Base-by-base conservation (phyloP, 176 grass and related monocot species). In the Musa beccarii region DNA sequence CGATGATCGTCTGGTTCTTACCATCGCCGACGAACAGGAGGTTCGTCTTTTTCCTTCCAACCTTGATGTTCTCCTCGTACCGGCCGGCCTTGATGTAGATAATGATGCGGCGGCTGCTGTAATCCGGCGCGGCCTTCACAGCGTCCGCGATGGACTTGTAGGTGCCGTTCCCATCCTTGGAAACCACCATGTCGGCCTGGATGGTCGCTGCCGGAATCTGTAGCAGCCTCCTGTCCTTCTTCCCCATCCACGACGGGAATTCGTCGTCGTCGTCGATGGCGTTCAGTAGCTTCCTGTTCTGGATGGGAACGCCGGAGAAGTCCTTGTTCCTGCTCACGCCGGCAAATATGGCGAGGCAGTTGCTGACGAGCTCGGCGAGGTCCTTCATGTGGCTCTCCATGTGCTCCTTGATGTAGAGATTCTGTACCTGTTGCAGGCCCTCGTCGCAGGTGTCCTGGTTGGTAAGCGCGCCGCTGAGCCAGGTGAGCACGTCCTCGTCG, bases 1-100 rank as follows among this genome's bases (percentile, higher is more conserved):
- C 28, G 51, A 88, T 66, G 51, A 84, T 21, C 14, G 86, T 92
- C 8, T 19, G 71, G 28, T 66, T 66, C 21, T 68, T 77, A 43
- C 89, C 89, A 51, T 81, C 85, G n/a, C 89, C 86, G 52, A 86
- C 49, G 79, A 92, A 76, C 66, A 86, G 72, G 19, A 92, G 81
- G 66, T 92, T 92, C 11, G 80, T 86, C 71, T 86, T 76, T 72
- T 72, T 86, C 73, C 80, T 76, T 10, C 51, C 75, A n/a, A 92
- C 68, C 53, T 84, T 85, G 71, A 88, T 59, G 74, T 92, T 92
- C 70, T 92, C 89, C 19, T 3, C 16, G 67, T 92, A 92, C 70
- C 75, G 64, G 16, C 83, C 86, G 2, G 86, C 83, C 69, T 85
- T 92, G 62, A 92, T 49, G 75, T 88, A 84, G 5, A 92, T 86